These are phyloP conservation scores for Eucalyptus marginata DNA, from an alignment of 345 rosid genomes.

Conservation along the genomic window DNA sequence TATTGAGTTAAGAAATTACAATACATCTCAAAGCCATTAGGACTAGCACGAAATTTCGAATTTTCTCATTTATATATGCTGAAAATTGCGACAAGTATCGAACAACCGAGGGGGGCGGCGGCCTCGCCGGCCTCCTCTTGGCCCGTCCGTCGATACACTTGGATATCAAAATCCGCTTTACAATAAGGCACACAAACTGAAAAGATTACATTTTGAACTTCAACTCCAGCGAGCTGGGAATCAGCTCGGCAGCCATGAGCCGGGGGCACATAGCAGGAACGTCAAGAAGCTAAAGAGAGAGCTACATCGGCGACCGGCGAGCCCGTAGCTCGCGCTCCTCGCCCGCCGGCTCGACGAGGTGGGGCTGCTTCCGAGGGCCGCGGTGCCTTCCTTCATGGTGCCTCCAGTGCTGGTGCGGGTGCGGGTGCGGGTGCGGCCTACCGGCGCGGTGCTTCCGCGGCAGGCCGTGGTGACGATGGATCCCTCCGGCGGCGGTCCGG, in stretches of 20 bases:
- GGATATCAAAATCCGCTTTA: neutral
- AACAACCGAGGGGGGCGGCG: neutral
- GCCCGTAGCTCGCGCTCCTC: neutral
- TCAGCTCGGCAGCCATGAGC: neutral
- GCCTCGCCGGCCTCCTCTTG: neutral
- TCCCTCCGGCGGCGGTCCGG: neutral
- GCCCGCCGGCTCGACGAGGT: neutral
- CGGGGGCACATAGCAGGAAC: neutral
- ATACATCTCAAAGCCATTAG: accelerated
- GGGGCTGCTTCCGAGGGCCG: neutral
- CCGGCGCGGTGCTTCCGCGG: neutral
- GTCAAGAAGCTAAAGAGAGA: neutral
- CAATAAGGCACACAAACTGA: neutral
- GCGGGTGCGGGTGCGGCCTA: neutral
- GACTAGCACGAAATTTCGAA: accelerated
- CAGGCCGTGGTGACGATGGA: neutral
- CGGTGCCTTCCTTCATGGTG: constrained; percentile 8
- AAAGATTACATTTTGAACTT: neutral
- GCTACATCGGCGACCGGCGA: neutral
- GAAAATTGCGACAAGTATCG: neutral
- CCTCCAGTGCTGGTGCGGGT: neutral
- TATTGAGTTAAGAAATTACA: accelerated
- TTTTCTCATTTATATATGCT: neutral
- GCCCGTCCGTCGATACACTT: neutral
- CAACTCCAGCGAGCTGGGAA: neutral